These are phyloP conservation scores for Babesia ovata DNA, from an alignment of 169 alveolate species.

Conservation along the genomic window DNA sequence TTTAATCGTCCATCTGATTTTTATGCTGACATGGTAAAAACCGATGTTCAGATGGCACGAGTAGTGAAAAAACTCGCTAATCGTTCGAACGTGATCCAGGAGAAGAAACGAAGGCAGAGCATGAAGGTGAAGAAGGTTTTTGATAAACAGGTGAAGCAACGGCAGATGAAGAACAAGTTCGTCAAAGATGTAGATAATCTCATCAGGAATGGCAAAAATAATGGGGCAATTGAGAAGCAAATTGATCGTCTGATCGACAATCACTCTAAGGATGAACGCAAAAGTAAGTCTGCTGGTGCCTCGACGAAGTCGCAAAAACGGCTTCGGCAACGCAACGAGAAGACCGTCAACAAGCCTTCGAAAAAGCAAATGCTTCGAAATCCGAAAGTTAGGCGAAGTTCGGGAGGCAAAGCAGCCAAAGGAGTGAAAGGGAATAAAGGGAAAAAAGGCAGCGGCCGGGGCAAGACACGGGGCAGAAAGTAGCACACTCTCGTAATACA, in stretches of 20 bases:
- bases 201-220: constrained; percentile 1
- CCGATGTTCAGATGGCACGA: constrained; percentile 49
- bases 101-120: constrained; percentile 2
- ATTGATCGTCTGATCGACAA: constrained; percentile 29
- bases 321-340: neutral
- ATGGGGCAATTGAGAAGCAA: constrained; percentile 13
- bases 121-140: constrained; percentile 38
- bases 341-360: neutral
- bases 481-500: neutral
- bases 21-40: constrained; percentile 66
- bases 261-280: neutral
- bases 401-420: constrained; percentile 2
- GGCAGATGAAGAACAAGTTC: constrained; percentile 58
- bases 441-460: neutral
- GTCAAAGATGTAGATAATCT: constrained; percentile 39
- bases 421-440: constrained; percentile 15
- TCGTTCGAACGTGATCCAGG: constrained; percentile 19
- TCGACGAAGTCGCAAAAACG: neutral
- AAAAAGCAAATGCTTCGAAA: neutral
- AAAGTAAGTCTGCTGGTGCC: neutral
- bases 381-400: neutral
- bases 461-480: constrained; percentile 3
- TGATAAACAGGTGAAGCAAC: constrained; percentile 40
- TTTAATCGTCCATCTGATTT: constrained; percentile 64
- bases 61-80: constrained; percentile 35